Evolutionary conservation across 1,284 basidiomycete genomes (phyloP), one percentile per base, ranked within the genome.

Genomic region (Ceratobasidium sp.): DNA sequence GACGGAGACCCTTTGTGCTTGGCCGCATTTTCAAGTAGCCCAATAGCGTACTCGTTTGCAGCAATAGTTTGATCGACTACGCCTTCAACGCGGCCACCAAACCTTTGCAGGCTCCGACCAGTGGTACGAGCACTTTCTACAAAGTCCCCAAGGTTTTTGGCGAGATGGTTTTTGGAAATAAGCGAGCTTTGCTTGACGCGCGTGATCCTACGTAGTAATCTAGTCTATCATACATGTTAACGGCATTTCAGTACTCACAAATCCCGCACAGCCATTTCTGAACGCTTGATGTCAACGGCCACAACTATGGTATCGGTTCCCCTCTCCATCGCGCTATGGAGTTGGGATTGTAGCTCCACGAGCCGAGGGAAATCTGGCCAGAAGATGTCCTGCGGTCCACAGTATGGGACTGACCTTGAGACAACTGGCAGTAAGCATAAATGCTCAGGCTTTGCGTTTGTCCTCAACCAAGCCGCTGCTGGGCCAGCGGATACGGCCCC

Each of bases 41-140:
- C 58, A 3, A 69, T 47, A 20, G 75, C 76, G 33, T 77, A 77
- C 45, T 77, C 77, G 54, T 78, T 76, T 69, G 76, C 75, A 10
- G 76, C 53, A 1, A 78, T 35, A 33, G 77, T 75, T 45, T 63
- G 68, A 61, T 78, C 77, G 33, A 78, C 76, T 31, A 76, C 63
- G 35, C 77, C 71, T 11, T 71, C 77, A n/a, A 78, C 76, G 4
- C 71, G 68, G 7, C 76, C 54, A 17, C 77, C 69, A 15, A 78
- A 73, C 23, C 63, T 69, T 26, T 78, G 77, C 49, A 78, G 31
- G 42, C 68, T 76, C 35, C 77, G 56, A 20, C 75, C 69, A 7
- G 65, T 53, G 23, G 13, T 64, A 37, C 75, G 58, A n/a, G 77
- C 77, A 28, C 67, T 56, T 23, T 42, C 56, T 5, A 77, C 71